Evolutionary conservation across 2,329 filamentous ascomycete genomes (phyloP), one percentile per base, ranked within the genome.

Genomic region (Paecilomyces variotii): DNA sequence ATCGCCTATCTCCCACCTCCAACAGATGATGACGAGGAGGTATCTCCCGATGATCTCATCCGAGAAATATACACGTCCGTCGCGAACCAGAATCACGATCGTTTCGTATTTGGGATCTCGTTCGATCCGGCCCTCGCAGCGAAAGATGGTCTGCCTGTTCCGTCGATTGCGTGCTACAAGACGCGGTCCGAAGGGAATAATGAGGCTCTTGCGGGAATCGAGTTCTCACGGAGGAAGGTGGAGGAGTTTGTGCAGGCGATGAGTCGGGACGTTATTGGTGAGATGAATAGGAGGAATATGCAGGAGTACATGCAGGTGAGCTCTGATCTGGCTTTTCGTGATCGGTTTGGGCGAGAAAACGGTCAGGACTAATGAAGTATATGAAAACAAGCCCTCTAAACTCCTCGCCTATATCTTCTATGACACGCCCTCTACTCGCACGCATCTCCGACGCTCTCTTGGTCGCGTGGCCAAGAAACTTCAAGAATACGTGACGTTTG

Each of bases 401-500:
- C 52, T 54, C 9, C 12, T 30, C 10, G 53, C 28, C 14, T 54
- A 54, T 26, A 35, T 54, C 10, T 54, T 54, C 53, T 35, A 54
- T 12, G 26, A 28, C 1, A 54, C 10, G 3, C 27, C 53, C 4
- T 30, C 19, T 27, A 30, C 53, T 12, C 53, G 53, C 12, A 19
- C 28, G 10, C 53, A 6, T 12, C 53, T 54, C 4, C 25, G 28
- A 24, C 14, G 28, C 26, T 27, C 26, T 14, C 70, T 82, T 54
- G 67, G 70, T 14, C 70, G 74, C 3, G 64, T 80, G 1, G 80
- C 80, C 1, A 76, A 75, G 59, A 75, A 74, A 61, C 80, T 79
- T 65, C 62, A 68, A 57, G 78, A 81, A 11, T 81, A 79, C 58
- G 71, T 82, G 11, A 70, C 67, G 57, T 82, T 82, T 60, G 75